Conservation (phyloP, 192 early-diverging fungal species). For the Coemansia sp. region DNA sequence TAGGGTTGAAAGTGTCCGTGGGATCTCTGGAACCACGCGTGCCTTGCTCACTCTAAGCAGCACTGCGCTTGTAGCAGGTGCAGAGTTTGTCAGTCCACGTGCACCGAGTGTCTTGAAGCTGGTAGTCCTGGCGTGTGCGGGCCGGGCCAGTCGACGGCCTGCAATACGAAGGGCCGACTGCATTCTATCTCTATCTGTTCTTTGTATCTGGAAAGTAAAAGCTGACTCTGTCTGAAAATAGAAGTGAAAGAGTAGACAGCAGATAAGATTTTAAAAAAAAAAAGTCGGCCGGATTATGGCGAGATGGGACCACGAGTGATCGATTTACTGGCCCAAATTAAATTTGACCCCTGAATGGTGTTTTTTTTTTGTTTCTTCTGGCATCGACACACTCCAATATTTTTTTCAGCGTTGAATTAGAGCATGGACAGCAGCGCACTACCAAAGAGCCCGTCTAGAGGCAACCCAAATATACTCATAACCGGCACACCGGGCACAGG, state of each 20-base stretch:
- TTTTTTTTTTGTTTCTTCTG: neutral
- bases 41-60: constrained; percentile 1
- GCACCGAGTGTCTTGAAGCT: neutral
- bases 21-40: constrained; percentile 2
- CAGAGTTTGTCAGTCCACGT: neutral
- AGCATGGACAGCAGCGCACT: constrained; percentile 21
- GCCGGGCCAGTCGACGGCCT: constrained; percentile 18
- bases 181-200: constrained; percentile 4
- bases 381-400: no score
- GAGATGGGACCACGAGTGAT: no score
- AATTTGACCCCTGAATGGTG: neutral
- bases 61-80: neutral
- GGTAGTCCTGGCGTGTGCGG: constrained; percentile 4
- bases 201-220: no score
- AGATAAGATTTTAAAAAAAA: neutral
- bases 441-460: constrained; percentile 27
- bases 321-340: no score
- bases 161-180: constrained; percentile 27
- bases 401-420: neutral
- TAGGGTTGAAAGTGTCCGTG: neutral
- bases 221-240: neutral
- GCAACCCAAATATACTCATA: constrained; percentile 74
- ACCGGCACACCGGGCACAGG: constrained; percentile 86
- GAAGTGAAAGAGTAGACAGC: neutral
- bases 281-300: neutral